Evolutionary conservation across 2,329 filamentous ascomycete genomes (phyloP), one percentile per base, ranked within the genome.

Genomic region (Chaetomium sp.): DNA sequence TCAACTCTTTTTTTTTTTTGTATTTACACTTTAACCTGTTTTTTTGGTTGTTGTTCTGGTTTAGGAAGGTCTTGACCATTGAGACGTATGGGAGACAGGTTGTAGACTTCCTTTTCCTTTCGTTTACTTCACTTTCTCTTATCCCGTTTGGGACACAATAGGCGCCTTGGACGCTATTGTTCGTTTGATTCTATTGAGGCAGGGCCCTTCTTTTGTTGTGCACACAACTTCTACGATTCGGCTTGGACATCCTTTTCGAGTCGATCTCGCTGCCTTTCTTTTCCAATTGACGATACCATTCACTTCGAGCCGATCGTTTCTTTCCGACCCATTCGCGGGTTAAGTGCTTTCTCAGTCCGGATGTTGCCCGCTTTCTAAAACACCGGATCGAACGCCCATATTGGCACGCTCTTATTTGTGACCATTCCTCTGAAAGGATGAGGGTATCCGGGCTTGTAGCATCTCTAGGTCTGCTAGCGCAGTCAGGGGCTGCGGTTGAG

Each of bases 401-500:
- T 42, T 12, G 8, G 37, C 37, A 40, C 12, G 37, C 37, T 40
- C 14, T 42, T 42, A 14, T 42, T 42, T 42, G 11, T 12, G 10
- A 42, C 6, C 6, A 12, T 14, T 27, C 3, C 19, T 27, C 19
- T 27, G 46, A 34, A 14, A 56, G 4, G 32, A 60, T 60, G 58
- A 56, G 51, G 51, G 40, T 58, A 47, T 36, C 35, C 12, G 14
- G 50, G 49, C 10, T 57, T 12, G 12, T 35, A 32, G 52, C 52
- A 34, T 47, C 44, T 35, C 14, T 58, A 7, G 38, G 49, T 42
- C 5, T 58, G 35, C 12, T 58, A 42, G 53, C 50, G 35, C 27
- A 37, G 5, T 52, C 44, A 5, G 52, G 48, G 27, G 27, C 44
- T 6, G 63, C 63, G 8, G 47, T 67, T 36, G 54, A 63, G 11